These are phyloP conservation scores for Sporothrix dimorphospora DNA, from an alignment of 2,329 filamentous ascomycete genomes.

Conservation along the genomic window DNA sequence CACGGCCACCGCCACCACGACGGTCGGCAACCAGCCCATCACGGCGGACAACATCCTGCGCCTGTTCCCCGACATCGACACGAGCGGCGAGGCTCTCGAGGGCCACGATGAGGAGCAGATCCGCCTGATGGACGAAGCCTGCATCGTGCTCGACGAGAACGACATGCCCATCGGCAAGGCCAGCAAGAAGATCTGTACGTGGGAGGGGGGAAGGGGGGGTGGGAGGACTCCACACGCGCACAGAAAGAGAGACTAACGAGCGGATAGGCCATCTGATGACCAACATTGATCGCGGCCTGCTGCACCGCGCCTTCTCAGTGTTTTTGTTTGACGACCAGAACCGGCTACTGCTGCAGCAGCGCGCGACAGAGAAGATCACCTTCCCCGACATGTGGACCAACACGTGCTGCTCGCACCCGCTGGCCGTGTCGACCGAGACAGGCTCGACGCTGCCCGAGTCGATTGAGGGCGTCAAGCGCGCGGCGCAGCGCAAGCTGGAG, in stretches of 20 bases:
- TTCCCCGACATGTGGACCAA: slow-evolving; percentile 99
- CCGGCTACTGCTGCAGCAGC: slow-evolving; percentile 90
- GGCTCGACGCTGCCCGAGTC: slow-evolving; percentile 79
- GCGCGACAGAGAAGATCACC: slow-evolving; percentile 95
- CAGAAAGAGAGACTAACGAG: background rate
- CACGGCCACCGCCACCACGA: slow-evolving; percentile 44
- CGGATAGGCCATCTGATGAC: slow-evolving; percentile 89
- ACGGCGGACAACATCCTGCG: slow-evolving; percentile 84
- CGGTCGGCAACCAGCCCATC: slow-evolving; percentile 63
- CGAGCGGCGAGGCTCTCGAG: slow-evolving; percentile 72
- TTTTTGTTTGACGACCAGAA: slow-evolving; percentile 97
- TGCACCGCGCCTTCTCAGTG: slow-evolving; percentile 96
- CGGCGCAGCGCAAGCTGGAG: slow-evolving; percentile 88
- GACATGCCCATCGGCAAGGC: slow-evolving; percentile 92
- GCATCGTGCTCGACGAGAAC: slow-evolving; percentile 92
- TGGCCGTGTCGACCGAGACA: slow-evolving; percentile 89
- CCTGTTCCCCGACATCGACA: slow-evolving; percentile 83
- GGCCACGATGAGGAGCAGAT: slow-evolving; percentile 98
- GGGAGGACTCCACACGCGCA: background rate
- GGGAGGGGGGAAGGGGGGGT: background rate
- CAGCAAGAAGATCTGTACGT: slow-evolving; percentile 95
- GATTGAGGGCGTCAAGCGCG: slow-evolving; percentile 83
- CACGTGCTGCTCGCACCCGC: slow-evolving; percentile 97
- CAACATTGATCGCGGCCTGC: slow-evolving; percentile 93
- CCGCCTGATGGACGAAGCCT: slow-evolving; percentile 96